Base-by-base conservation (phyloP, 1,284 basidiomycete genomes). In the Puccinia triticina region DNA sequence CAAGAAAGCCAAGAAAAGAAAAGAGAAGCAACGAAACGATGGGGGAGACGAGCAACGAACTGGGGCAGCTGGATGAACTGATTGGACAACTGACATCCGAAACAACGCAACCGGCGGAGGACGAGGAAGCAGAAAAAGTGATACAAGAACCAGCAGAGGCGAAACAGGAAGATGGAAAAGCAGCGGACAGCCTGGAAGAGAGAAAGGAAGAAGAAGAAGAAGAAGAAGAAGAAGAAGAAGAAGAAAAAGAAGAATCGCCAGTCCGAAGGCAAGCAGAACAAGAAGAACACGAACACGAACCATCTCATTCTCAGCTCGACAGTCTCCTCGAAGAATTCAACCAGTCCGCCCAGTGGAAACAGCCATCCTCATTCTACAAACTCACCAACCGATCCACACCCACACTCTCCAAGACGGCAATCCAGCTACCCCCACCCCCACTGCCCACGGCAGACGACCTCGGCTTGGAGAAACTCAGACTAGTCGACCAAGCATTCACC, bases 381-480 rank as follows among this genome's bases (percentile, higher is more conserved):
- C 59, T 61, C 10, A 61, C 59, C 59, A 61, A 61, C 18, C 29
- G 59, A 61, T 61, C 59, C 4, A 61, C 59, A 61, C 59, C 59
- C 32, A 29, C 59, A 14, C 59, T 61, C 29, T 11, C 59, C 7
- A 66, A 66, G 61, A 66, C 18, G 3, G 1, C 29, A 11, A 66
- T 66, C 34, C 61, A 40, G 14, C 16, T 23, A 23, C 61, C 16
- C 18, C 46, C 46, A 21, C 73, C 73, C 16, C 53, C 55, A 40
- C 57, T 76, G 26, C 74, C 74, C 0, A 76, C 74, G 0, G 5
- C 21, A 29, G 74, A 76, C 43, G 74, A 76, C 34, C 43, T 76
- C 23, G 34, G 59, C 34, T 34, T 76, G 61, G 55, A 61, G 21
- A 55, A 61, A 40, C 55, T 76, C 16, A 61, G 26, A 61, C 26